Conservation (phyloP, 2,329 filamentous ascomycete species). For the Fusarium pininemorale region DNA sequence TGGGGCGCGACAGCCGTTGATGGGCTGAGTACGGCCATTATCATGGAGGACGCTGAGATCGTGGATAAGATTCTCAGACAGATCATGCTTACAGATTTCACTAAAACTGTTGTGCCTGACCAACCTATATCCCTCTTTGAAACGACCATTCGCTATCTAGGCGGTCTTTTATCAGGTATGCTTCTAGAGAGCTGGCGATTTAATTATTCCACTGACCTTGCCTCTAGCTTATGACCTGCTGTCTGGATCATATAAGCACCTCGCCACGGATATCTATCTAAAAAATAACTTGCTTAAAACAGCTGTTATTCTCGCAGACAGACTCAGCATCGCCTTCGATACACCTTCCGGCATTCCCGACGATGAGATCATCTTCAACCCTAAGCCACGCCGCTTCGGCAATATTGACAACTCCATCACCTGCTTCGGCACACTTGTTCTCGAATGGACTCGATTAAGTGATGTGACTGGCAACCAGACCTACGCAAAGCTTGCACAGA, state of each 20-base stretch:
- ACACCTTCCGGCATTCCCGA: conserved; percentile 32
- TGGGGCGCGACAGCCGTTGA: conserved; percentile 37
- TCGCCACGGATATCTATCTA: background rate
- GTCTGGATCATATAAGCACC: conserved; percentile 19
- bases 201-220: background rate
- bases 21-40: conserved; percentile 30
- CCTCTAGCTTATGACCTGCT: conserved; percentile 23
- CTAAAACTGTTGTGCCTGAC: background rate
- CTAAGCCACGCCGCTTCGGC: background rate
- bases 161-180: conserved; percentile 23
- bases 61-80: conserved; percentile 30
- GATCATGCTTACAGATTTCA: conserved; percentile 26
- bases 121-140: conserved; percentile 29
- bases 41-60: conserved; percentile 25
- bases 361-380: conserved; percentile 34
- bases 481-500: conserved; percentile 21
- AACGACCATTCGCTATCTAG: conserved; percentile 32
- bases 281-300: background rate
- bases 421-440: conserved; percentile 24
- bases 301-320: conserved; percentile 15
- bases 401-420: conserved; percentile 35
- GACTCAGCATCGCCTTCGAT: conserved; percentile 31
- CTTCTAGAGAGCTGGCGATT: too few relatives aligned
- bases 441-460: conserved; percentile 34
- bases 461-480: conserved; percentile 24